These are phyloP conservation scores for Leishmania gerbilli DNA, from an alignment of 208 protist species.

Conservation along the genomic window DNA sequence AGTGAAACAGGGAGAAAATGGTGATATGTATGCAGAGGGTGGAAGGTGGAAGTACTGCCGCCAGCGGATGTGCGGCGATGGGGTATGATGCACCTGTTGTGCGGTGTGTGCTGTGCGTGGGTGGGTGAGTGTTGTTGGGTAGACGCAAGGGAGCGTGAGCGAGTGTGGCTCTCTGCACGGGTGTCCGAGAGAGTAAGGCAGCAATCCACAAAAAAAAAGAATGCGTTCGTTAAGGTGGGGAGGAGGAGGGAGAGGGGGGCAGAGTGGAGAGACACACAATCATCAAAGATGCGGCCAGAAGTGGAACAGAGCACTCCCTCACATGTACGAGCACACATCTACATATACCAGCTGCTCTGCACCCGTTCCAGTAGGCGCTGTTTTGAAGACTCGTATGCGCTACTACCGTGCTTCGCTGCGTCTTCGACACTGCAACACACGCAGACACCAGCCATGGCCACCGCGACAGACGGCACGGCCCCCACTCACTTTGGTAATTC, in stretches of 20 bases:
- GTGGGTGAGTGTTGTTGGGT: background rate
- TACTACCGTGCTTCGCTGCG: no score
- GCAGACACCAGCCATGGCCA: background rate
- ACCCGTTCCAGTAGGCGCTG: background rate
- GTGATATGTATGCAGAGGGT: background rate
- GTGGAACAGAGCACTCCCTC: background rate
- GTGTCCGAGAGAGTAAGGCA: background rate
- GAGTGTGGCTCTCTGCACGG: background rate
- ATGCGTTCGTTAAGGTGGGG: background rate
- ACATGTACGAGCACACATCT: background rate
- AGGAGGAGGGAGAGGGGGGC: background rate
- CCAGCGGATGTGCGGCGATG: background rate
- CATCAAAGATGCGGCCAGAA: background rate
- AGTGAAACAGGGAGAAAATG: background rate
- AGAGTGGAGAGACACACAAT: background rate
- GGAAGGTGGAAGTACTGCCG: background rate
- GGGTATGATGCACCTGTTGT: background rate
- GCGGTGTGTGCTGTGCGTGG: background rate
- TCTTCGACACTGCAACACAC: background rate
- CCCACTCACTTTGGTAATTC: background rate
- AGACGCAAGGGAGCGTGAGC: background rate
- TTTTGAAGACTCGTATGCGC: background rate
- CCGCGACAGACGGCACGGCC: background rate
- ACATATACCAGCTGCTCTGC: background rate
- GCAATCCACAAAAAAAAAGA: background rate